These are phyloP conservation scores for Trametes coccinea DNA, from an alignment of 768 basidiomycete species.

Conservation along the genomic window DNA sequence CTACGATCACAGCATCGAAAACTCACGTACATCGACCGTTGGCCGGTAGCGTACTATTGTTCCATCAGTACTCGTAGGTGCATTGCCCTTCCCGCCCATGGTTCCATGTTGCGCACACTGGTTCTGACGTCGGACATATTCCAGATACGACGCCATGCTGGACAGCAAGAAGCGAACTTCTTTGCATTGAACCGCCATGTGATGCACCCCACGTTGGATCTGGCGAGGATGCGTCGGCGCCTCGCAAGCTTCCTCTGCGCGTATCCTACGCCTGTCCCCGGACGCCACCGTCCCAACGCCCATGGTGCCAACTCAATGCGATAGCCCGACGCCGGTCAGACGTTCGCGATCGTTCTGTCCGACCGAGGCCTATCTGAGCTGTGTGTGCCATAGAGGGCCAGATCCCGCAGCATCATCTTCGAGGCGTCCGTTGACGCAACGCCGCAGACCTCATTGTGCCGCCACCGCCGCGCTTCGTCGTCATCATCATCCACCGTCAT, in stretches of 20 bases:
- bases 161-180: not conserved
- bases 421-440: too few species aligned
- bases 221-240: not conserved
- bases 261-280: too few species aligned
- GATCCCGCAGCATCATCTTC: too few species aligned
- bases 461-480: too few species aligned
- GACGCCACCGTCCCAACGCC: too few species aligned
- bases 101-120: not conserved
- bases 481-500: not conserved
- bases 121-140: not conserved
- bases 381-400: not conserved
- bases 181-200: not conserved
- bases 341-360: not conserved
- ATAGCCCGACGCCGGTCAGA: not conserved
- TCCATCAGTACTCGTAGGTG: not conserved
- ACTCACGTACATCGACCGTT: not conserved
- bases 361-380: not conserved
- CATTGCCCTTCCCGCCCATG: not conserved
- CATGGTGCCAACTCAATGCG: too few species aligned
- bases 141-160: constrained; percentile 1
- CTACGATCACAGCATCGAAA: not conserved
- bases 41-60: not conserved
- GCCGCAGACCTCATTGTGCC: too few species aligned
- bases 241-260: too few species aligned
- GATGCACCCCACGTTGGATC: not conserved